These are phyloP conservation scores for Crucibulum laeve DNA, from an alignment of 768 basidiomycete species.

Conservation along the genomic window DNA sequence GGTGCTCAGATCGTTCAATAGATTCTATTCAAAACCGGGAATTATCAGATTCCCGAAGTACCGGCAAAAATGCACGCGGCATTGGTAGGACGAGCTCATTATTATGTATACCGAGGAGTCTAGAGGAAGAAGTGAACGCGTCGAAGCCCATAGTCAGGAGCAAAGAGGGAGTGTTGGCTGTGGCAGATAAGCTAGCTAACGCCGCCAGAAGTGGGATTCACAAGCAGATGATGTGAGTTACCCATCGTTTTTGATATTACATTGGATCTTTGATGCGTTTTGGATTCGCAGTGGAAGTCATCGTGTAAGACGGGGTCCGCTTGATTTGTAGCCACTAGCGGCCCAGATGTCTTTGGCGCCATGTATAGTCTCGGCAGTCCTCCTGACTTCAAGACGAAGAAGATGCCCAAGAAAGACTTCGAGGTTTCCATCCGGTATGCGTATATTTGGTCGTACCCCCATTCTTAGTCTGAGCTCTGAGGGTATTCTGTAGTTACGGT, in stretches of 20 bases:
- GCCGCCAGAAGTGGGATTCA: slow-evolving; percentile 44
- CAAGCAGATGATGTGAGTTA: slow-evolving; percentile 42
- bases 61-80: slow-evolving; percentile 15
- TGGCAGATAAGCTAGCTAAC: slow-evolving; percentile 39
- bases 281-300: slow-evolving; percentile 39
- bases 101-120: slow-evolving; percentile 19
- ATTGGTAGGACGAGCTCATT: slow-evolving; percentile 14
- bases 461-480: background rate
- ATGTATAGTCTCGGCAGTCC: slow-evolving; percentile 38
- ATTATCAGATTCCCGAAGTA: slow-evolving; percentile 29
- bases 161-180: slow-evolving; percentile 30
- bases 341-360: slow-evolving; percentile 42
- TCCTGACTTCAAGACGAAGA: slow-evolving; percentile 48
- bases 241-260: slow-evolving; percentile 7
- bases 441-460: slow-evolving; percentile 34
- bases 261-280: background rate
- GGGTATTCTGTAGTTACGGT: slow-evolving; percentile 35
- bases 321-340: slow-evolving; percentile 46
- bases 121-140: slow-evolving; percentile 20
- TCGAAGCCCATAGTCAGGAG: slow-evolving; percentile 28
- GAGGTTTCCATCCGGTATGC: slow-evolving; percentile 18
- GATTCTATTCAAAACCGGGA: slow-evolving; percentile 31
- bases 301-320: slow-evolving; percentile 42
- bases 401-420: slow-evolving; percentile 31
- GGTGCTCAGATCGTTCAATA: slow-evolving; percentile 20